phyloP scores from a whole-genome alignment of 192 early-diverging fungal species.

The Rhizophagus sp. region DNA sequence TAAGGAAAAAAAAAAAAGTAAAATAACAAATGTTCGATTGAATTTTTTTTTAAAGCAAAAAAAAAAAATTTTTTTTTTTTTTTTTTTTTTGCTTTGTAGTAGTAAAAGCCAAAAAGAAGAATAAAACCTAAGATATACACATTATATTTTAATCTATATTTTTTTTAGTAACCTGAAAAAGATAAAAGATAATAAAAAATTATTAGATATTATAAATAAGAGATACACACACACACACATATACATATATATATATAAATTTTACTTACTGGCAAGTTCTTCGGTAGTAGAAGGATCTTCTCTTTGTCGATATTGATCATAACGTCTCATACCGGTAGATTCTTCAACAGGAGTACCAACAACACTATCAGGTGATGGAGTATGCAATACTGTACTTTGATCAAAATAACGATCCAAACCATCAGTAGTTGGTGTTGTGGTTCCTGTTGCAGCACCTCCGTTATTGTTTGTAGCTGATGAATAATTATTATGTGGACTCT shows the following conservation, averaged over 20 bases:
- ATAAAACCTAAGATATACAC: constrained; percentile 1
- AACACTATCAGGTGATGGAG: constrained; percentile 18
- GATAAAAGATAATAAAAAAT: neutral
- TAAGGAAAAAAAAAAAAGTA: neutral
- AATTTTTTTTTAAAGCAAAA: neutral
- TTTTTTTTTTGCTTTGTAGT: too few relatives aligned
- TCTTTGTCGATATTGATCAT: constrained; percentile 27
- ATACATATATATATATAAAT: neutral
- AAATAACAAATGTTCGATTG: neutral
- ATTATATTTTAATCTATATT: neutral
- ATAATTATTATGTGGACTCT: constrained; percentile 16
- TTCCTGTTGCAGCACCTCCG: constrained; percentile 20
- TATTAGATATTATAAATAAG: too few relatives aligned
- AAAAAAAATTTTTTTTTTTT: neutral
- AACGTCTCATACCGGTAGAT: neutral
- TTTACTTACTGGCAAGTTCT: neutral
- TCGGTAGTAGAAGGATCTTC: neutral
- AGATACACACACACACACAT: too few relatives aligned
- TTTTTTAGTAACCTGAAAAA: neutral
- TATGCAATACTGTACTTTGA: constrained; percentile 20
- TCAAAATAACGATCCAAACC: constrained; percentile 27
- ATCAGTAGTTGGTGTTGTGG: constrained; percentile 19
- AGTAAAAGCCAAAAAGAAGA: neutral
- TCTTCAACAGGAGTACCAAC: constrained; percentile 19
- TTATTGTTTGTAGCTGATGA: constrained; percentile 5